phyloP scores from a whole-genome alignment of 495 filamentous ascomycete species.

The Glonium stellatum region DNA sequence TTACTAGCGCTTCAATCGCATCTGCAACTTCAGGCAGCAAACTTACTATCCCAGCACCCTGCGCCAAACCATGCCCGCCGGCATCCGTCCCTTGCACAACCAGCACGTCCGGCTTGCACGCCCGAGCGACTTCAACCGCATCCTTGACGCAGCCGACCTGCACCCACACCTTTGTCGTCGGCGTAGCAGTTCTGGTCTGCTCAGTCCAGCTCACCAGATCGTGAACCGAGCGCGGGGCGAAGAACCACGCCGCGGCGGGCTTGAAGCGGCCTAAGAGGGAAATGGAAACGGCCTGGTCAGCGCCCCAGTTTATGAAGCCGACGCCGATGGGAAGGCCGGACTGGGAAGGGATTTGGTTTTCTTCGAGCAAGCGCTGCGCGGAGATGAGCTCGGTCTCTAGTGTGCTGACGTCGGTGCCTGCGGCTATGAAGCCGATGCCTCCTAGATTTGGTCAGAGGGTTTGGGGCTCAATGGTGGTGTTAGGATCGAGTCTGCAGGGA shows the following conservation, averaged over 20 bases:
- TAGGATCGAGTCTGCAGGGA: too few species aligned
- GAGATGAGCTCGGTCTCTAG: conserved; percentile 27
- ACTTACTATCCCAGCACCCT: conserved; percentile 52
- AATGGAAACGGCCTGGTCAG: conserved; percentile 42
- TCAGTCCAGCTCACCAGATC: conserved; percentile 53
- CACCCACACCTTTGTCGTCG: conserved; percentile 54
- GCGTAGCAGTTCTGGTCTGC: conserved; percentile 42
- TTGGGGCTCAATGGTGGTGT: too few species aligned
- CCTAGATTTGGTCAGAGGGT: too few species aligned
- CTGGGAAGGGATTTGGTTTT: conserved; percentile 21
- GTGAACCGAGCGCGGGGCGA: conserved; percentile 46
- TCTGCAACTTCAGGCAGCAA: conserved; percentile 56
- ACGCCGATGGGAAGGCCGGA: conserved; percentile 52
- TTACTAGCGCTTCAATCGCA: conserved; percentile 37
- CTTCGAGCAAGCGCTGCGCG: conserved; percentile 21
- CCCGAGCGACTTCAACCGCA: conserved; percentile 40
- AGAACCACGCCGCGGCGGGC: conserved; percentile 67
- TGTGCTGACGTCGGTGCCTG: conserved; percentile 33
- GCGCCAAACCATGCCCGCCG: conserved; percentile 62
- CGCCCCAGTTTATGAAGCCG: conserved; percentile 55
- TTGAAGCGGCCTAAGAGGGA: conserved; percentile 40
- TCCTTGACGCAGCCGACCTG: conserved; percentile 58
- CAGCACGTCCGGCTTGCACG: conserved; percentile 52
- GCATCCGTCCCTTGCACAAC: conserved; percentile 69
- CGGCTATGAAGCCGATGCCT: conserved; percentile 42